A percentile compares a stretch with the other conserved stretches of the same genome.
These are phyloP conservation scores for Penicillium cosmopolitanum DNA, from an alignment of 495 filamentous ascomycete genomes.

Conservation along the genomic window DNA sequence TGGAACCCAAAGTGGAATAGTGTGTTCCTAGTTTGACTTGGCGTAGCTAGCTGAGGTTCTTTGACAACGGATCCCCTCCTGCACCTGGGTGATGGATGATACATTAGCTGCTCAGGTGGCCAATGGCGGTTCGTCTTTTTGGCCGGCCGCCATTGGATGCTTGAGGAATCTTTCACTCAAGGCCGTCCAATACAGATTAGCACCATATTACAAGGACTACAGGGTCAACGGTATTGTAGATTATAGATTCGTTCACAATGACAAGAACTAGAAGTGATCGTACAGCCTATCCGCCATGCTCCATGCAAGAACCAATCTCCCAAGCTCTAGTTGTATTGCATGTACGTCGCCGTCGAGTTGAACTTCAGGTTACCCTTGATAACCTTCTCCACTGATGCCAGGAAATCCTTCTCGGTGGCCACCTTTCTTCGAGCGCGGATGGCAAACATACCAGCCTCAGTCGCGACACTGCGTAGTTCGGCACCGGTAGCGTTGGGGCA, in stretches of 20 bases:
- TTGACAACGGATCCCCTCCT: too few relatives aligned
- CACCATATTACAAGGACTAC: neutral
- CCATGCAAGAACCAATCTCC: conserved; percentile 26
- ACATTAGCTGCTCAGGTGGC: too few relatives aligned
- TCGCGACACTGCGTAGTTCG: conserved; percentile 92
- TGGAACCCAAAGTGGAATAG: too few relatives aligned
- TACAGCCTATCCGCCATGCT: conserved; percentile 29
- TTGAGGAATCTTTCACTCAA: too few relatives aligned
- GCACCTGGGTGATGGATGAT: too few relatives aligned
- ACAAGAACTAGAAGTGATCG: conserved; percentile 28
- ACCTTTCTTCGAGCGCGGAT: conserved; percentile 97
- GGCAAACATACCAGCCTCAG: conserved; percentile 99
- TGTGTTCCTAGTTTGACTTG: too few relatives aligned
- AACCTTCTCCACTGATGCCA: conserved; percentile 97
- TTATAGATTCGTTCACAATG: conserved; percentile 30
- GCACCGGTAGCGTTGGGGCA: conserved; percentile 98
- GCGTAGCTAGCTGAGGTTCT: too few relatives aligned
- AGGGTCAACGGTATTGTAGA: conserved; percentile 14
- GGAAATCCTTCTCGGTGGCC: conserved; percentile 98
- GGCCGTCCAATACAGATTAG: too few relatives aligned
- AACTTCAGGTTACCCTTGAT: conserved; percentile 99
- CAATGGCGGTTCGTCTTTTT: too few relatives aligned
- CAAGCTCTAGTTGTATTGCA: conserved; percentile 85
- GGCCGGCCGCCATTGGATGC: too few relatives aligned
- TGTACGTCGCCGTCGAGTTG: conserved; percentile 97